Percentiles rank a stretch among this genome's conserved stretches.
phyloP scores from a whole-genome alignment of 2,329 filamentous ascomycete species.

The Capronia epimyces region DNA sequence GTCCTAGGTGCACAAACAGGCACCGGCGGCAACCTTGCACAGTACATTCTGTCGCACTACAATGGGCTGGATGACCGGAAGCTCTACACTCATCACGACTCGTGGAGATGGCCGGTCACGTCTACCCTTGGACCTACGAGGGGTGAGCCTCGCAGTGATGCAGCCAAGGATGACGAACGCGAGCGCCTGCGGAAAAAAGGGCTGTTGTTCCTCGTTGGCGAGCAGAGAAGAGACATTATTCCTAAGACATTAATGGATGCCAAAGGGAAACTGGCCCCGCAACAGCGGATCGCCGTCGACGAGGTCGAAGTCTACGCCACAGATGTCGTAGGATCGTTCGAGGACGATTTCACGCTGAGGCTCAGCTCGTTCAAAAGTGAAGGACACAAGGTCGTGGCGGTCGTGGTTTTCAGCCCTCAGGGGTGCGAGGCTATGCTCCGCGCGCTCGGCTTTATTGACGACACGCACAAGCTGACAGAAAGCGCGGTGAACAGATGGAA shows the following conservation, averaged over 20 bases:
- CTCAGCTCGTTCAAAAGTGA: constrained; percentile 44
- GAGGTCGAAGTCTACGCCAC: constrained; percentile 86
- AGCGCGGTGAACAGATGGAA: constrained; percentile 26
- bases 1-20: constrained; percentile 78
- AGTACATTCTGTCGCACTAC: constrained; percentile 76
- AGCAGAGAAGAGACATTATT: constrained; percentile 84
- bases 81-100: constrained; percentile 16
- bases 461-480: constrained; percentile 35
- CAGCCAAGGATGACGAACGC: constrained; percentile 6
- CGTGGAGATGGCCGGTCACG: constrained; percentile 25
- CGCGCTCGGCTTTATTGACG: constrained; percentile 45
- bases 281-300: constrained; percentile 59
- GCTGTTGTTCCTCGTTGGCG: constrained; percentile 82
- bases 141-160: too few relatives aligned
- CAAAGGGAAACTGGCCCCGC: constrained; percentile 37
- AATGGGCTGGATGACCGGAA: constrained; percentile 34
- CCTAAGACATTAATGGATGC: constrained; percentile 67
- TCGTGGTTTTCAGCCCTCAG: constrained; percentile 54
- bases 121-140: constrained; percentile 28
- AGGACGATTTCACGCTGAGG: constrained; percentile 54
- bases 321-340: constrained; percentile 72
- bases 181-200: constrained; percentile 41
- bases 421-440: constrained; percentile 58
- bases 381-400: constrained; percentile 31
- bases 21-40: constrained; percentile 72